Evolutionary conservation across 1,284 basidiomycete genomes (phyloP).

Genomic region (Papiliotrema terrestris): DNA sequence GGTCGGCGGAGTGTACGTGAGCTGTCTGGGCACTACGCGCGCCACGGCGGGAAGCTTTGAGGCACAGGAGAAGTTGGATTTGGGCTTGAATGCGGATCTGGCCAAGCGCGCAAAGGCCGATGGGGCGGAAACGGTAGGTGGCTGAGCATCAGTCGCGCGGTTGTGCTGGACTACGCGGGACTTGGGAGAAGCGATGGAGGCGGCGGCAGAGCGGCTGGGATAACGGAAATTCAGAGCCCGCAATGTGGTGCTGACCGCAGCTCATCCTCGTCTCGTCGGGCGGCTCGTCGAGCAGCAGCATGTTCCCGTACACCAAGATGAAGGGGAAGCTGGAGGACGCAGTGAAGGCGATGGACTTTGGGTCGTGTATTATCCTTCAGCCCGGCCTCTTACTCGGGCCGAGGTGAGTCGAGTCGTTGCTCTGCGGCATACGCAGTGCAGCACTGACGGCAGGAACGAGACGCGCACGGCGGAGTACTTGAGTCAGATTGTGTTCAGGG

Average conservation of each 20-base stretch:
- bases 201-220: too few species aligned
- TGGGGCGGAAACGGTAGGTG: slow-evolving; percentile 37
- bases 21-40: slow-evolving; percentile 42
- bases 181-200: neutral
- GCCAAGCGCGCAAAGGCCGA: slow-evolving; percentile 39
- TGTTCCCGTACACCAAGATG: slow-evolving; percentile 34
- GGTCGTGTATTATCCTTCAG: slow-evolving; percentile 36
- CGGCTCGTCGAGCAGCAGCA: slow-evolving; percentile 21
- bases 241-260: slow-evolving; percentile 9
- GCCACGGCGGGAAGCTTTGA: slow-evolving; percentile 34
- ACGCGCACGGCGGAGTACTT: slow-evolving; percentile 11
- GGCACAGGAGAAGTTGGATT: slow-evolving; percentile 37
- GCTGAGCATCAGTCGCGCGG: neutral
- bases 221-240: neutral
- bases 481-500: slow-evolving; percentile 11
- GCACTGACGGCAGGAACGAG: slow-evolving; percentile 3
- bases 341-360: slow-evolving; percentile 35
- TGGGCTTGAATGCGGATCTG: slow-evolving; percentile 37
- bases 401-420: slow-evolving; percentile 21
- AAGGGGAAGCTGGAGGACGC: slow-evolving; percentile 45
- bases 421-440: neutral
- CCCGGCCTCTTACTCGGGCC: slow-evolving; percentile 38
- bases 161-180: neutral
- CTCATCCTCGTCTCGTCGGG: slow-evolving; percentile 41
- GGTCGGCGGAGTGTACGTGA: slow-evolving; percentile 29